Evolutionary conservation across 2,329 filamentous ascomycete species (phyloP).

Genomic region (Penicillium sp.): DNA sequence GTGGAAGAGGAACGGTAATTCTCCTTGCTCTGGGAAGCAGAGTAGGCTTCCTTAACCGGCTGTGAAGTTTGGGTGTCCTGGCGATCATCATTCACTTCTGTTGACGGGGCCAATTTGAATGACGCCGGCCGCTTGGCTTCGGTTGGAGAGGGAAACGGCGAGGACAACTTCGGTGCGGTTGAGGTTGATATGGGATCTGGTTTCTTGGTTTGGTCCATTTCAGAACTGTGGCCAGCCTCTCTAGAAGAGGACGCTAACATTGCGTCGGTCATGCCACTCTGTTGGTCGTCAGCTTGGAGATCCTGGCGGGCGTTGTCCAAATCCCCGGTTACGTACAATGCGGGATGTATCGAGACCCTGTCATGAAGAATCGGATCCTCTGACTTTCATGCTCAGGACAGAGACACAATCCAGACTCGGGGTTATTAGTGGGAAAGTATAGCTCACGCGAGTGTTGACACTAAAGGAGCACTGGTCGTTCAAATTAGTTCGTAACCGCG

Average conservation of each 20-base stretch:
- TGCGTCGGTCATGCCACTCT: constrained; percentile 27
- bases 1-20: constrained; percentile 11
- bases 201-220: constrained; percentile 20
- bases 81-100: constrained; percentile 14
- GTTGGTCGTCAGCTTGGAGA: constrained; percentile 18
- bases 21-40: constrained; percentile 10
- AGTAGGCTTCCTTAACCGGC: constrained; percentile 4
- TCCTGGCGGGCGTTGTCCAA: constrained; percentile 6
- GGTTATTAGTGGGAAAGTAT: neutral
- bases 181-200: constrained; percentile 21
- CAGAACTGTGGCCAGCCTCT: constrained; percentile 18
- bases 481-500: constrained; percentile 24
- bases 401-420: neutral
- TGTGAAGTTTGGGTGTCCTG: constrained; percentile 1
- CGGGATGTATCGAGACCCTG: constrained; percentile 23
- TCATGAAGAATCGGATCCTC: constrained; percentile 2
- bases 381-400: constrained; percentile 15
- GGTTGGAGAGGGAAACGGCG: constrained; percentile 32
- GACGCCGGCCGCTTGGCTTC: constrained; percentile 21
- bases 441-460: constrained; percentile 11
- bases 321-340: constrained; percentile 16
- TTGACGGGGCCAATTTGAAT: constrained; percentile 14
- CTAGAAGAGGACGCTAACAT: constrained; percentile 18
- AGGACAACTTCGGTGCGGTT: constrained; percentile 24
- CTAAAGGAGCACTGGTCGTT: constrained; percentile 26